phyloP scores from a whole-genome alignment of 2,329 filamentous ascomycete genomes.

The Hypomyces perniciosus region DNA sequence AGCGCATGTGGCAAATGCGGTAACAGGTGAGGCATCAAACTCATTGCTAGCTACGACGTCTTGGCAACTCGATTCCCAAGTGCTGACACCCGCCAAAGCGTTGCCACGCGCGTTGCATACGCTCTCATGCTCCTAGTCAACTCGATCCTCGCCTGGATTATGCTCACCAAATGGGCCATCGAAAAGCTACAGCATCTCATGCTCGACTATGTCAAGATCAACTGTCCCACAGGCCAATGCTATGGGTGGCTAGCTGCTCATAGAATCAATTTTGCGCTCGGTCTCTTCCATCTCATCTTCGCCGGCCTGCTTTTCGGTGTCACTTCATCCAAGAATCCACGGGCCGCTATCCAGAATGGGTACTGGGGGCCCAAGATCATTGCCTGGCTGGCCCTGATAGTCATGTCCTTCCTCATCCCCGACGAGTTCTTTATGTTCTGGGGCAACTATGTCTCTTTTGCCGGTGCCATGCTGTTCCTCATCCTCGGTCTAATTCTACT shows the following conservation, averaged over 20 bases:
- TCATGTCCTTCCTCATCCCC: constrained; percentile 91
- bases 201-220: constrained; percentile 92
- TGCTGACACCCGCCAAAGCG: constrained; percentile 43
- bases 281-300: constrained; percentile 85
- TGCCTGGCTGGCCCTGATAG: constrained; percentile 78
- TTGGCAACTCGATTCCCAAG: background rate
- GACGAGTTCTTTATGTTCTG: constrained; percentile 92
- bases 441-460: constrained; percentile 88
- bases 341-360: constrained; percentile 90
- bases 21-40: constrained; percentile 61
- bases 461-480: constrained; percentile 87
- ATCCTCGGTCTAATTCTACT: constrained; percentile 86
- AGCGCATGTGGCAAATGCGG: constrained; percentile 94
- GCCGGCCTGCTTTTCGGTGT: constrained; percentile 83
- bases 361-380: constrained; percentile 97
- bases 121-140: constrained; percentile 92
- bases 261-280: constrained; percentile 95
- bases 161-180: constrained; percentile 98
- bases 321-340: constrained; percentile 75
- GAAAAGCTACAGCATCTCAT: constrained; percentile 90
- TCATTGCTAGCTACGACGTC: background rate
- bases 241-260: constrained; percentile 96
- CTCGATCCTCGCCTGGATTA: constrained; percentile 96
- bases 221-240: constrained; percentile 84
- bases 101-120: constrained; percentile 94